Evolutionary conservation across 1,139 yeast species (phyloP).

Genomic region (Geotrichum fermentans): DNA sequence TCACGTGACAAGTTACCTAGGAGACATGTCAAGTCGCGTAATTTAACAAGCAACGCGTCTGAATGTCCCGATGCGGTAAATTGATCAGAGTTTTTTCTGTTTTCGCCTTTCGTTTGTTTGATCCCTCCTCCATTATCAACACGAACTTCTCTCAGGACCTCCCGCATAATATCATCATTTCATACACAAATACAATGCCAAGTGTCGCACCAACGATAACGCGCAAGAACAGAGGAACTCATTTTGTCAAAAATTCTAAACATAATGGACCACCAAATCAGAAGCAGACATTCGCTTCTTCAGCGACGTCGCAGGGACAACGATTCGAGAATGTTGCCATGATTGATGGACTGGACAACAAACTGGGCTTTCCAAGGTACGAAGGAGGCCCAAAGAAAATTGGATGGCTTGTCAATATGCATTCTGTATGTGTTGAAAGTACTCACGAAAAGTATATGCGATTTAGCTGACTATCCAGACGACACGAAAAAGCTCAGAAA

Average conservation of each 20-base stretch:
- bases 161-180: background rate
- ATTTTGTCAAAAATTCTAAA: slow-evolving; percentile 12
- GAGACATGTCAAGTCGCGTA: too few species aligned
- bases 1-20: too few species aligned
- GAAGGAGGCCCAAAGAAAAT: slow-evolving; percentile 66
- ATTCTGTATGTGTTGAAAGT: slow-evolving; percentile 36
- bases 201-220: background rate
- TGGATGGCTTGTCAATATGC: slow-evolving; percentile 87
- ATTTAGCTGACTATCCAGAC: slow-evolving; percentile 34
- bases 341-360: slow-evolving; percentile 47
- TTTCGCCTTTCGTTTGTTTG: background rate
- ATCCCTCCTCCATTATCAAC: background rate
- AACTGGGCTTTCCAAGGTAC: slow-evolving; percentile 80
- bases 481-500: slow-evolving; percentile 52
- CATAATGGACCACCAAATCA: background rate
- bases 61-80: too few species aligned
- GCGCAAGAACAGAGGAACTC: slow-evolving; percentile 16
- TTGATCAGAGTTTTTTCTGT: background rate
- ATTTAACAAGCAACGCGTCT: too few species aligned
- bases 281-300: slow-evolving; percentile 3
- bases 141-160: background rate
- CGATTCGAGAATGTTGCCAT: slow-evolving; percentile 29
- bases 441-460: background rate
- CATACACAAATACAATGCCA: slow-evolving; percentile 9
- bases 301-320: slow-evolving; percentile 22